Conservation (phyloP, 2,329 filamentous ascomycete species). For the Nigrospora oryzae region DNA sequence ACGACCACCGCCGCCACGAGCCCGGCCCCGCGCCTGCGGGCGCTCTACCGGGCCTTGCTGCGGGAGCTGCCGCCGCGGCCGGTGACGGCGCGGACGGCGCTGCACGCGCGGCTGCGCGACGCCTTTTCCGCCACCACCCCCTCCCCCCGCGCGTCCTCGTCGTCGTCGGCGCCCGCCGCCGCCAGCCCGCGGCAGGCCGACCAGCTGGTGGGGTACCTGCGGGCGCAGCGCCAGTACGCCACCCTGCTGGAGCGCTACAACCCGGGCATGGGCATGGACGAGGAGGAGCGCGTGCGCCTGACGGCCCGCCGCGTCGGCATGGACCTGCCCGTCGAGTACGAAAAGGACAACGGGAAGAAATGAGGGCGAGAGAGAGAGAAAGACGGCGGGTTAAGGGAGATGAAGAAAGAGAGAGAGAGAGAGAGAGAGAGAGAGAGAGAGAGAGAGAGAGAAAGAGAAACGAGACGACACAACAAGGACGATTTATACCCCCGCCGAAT, state of each 20-base stretch:
- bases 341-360: neutral
- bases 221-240: constrained; percentile 77
- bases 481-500: too few species aligned
- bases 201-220: constrained; percentile 72
- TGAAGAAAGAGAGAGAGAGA: neutral
- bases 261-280: constrained; percentile 80
- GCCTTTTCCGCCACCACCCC: constrained; percentile 38
- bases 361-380: neutral
- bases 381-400: neutral
- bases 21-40: constrained; percentile 44
- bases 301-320: constrained; percentile 84
- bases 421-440: neutral
- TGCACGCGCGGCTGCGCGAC: constrained; percentile 62
- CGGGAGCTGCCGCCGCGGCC: constrained; percentile 76
- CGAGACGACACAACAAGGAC: neutral
- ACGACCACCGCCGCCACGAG: neutral
- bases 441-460: neutral
- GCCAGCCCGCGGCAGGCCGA: constrained; percentile 36
- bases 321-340: constrained; percentile 66
- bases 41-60: constrained; percentile 80
- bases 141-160: constrained; percentile 15
- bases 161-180: constrained; percentile 13
- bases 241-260: constrained; percentile 87
- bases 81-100: constrained; percentile 47
- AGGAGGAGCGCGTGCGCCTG: constrained; percentile 75